Percentiles rank a stretch among this genome's conserved stretches.
phyloP scores from a whole-genome alignment of 352 stramenopile species.

The Globisporangium carolinianum region DNA sequence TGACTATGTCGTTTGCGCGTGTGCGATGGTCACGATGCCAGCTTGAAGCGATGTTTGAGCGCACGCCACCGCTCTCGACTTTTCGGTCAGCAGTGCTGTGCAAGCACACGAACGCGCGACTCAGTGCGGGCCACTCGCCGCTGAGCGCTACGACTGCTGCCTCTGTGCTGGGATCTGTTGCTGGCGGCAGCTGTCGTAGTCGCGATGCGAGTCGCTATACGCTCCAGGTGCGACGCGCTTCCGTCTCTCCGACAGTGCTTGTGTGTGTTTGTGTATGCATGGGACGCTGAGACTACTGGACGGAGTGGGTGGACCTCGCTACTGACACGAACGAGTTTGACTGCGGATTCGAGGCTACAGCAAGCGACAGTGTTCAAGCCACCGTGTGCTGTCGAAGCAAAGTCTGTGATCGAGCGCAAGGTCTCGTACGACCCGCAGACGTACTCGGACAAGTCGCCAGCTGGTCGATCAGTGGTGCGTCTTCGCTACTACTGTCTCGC shows the following conservation, averaged over 20 bases:
- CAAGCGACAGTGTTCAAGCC: conserved; percentile 36
- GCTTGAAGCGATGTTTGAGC: conserved; percentile 58
- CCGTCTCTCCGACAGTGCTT: no score
- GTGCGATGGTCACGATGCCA: conserved; percentile 8
- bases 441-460: conserved; percentile 29
- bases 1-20: not conserved
- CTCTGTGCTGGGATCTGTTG: no score
- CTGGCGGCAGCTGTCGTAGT: not conserved
- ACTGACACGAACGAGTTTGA: not conserved
- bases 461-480: conserved; percentile 22
- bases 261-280: not conserved
- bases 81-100: conserved; percentile 60
- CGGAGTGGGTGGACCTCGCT: no score
- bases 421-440: conserved; percentile 45
- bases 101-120: conserved; percentile 55
- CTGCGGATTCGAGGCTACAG: not conserved
- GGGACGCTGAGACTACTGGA: no score
- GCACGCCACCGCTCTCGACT: conserved; percentile 36
- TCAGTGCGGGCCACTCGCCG: conserved; percentile 9
- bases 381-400: conserved; percentile 37
- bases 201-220: not conserved
- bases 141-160: conserved; percentile 2
- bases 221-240: not conserved
- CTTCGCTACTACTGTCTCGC: not conserved
- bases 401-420: conserved; percentile 45